Conservation (phyloP, 495 filamentous ascomycete genomes). For the Penicillium silybi region DNA sequence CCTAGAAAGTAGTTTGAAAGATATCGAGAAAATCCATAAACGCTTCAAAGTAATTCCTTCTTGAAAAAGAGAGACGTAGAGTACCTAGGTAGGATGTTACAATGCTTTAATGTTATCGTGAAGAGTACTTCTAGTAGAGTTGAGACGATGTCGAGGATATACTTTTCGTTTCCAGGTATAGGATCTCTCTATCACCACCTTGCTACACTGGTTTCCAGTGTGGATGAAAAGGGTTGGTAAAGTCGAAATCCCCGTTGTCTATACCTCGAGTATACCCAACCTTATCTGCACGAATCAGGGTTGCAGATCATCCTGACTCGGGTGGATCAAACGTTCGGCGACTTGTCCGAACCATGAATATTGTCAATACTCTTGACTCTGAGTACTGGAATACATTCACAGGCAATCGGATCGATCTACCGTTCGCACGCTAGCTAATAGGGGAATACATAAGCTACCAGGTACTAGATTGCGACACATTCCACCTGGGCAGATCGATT, state of each 20-base stretch:
- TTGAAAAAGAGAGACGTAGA: too few relatives aligned
- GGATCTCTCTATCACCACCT: too few relatives aligned
- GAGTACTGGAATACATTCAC: background rate
- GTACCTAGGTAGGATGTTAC: too few relatives aligned
- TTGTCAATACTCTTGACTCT: too few relatives aligned
- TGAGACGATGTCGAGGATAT: background rate
- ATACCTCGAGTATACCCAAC: background rate
- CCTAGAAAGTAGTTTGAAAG: too few relatives aligned
- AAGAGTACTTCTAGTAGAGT: too few relatives aligned
- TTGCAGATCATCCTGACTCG: background rate
- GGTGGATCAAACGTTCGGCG: background rate
- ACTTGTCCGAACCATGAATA: background rate
- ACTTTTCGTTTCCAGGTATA: background rate
- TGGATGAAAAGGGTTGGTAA: background rate
- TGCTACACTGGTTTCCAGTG: background rate
- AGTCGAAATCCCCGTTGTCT: background rate
- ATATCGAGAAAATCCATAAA: too few relatives aligned
- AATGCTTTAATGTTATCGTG: too few relatives aligned
- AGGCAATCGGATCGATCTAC: background rate
- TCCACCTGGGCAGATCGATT: background rate
- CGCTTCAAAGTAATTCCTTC: too few relatives aligned
- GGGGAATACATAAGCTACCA: background rate
- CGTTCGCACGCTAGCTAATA: background rate
- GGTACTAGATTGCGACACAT: background rate
- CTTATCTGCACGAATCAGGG: background rate